These are phyloP conservation scores for Didymella segeticola DNA, from an alignment of 2,329 filamentous ascomycete genomes.

Conservation along the genomic window DNA sequence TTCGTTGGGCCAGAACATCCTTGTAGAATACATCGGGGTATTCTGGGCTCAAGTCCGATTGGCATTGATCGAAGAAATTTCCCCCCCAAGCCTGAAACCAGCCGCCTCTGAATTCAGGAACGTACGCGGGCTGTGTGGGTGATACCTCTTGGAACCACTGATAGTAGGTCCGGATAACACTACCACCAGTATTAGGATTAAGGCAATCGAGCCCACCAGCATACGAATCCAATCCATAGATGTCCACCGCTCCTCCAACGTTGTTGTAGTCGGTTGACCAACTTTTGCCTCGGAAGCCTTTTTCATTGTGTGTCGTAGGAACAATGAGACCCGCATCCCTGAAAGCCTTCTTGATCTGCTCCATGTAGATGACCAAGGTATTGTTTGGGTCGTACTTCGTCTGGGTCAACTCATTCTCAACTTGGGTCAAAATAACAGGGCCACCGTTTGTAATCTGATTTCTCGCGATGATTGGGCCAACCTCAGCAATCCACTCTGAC, in stretches of 20 bases:
- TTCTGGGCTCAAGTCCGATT: conserved; percentile 53
- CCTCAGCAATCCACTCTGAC: conserved; percentile 56
- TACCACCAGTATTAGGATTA: conserved; percentile 58
- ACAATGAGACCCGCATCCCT: conserved; percentile 57
- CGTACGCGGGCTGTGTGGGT: conserved; percentile 59
- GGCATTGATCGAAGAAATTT: conserved; percentile 60
- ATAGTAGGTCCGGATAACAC: conserved; percentile 60
- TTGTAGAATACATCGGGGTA: conserved; percentile 65
- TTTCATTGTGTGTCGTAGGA: conserved; percentile 60
- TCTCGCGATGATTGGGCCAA: conserved; percentile 57
- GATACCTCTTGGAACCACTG: conserved; percentile 65
- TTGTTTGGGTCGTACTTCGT: conserved; percentile 52
- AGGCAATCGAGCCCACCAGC: conserved; percentile 59
- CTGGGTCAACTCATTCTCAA: conserved; percentile 62
- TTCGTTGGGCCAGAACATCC: conserved; percentile 60
- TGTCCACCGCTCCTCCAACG: conserved; percentile 62
- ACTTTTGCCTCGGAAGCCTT: conserved; percentile 56
- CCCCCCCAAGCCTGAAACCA: conserved; percentile 63
- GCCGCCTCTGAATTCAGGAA: conserved; percentile 63
- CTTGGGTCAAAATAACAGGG: conserved; percentile 59
- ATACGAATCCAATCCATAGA: conserved; percentile 58
- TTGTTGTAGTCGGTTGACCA: conserved; percentile 64
- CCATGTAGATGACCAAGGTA: conserved; percentile 60
- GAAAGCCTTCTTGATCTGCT: conserved; percentile 58
- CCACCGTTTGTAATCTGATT: conserved; percentile 61